A percentile compares a stretch with the other conserved stretches of the same genome.
Conservation (phyloP, 352 stramenopile genomes). For the Phytophthora capsici region DNA sequence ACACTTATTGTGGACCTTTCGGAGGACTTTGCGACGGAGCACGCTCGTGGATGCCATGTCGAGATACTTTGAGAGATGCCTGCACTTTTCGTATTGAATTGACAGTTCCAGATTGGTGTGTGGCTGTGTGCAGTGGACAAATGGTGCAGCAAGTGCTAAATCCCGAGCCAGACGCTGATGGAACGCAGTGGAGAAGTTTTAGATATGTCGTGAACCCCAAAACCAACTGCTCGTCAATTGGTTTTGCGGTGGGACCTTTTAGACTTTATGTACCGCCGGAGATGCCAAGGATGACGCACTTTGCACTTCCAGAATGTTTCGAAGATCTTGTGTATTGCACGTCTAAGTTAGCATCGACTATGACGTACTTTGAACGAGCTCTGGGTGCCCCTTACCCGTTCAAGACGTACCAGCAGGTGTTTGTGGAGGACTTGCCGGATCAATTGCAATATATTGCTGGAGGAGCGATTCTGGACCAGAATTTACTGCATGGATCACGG, state of each 20-base stretch:
- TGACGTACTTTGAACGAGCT: conserved; percentile 81
- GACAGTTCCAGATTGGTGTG: conserved; percentile 82
- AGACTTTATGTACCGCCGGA: conserved; percentile 73
- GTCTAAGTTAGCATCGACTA: conserved; percentile 70
- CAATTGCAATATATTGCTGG: conserved; percentile 75
- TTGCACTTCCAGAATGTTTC: conserved; percentile 78
- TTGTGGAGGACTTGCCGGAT: conserved; percentile 84
- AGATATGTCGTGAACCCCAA: conserved; percentile 83
- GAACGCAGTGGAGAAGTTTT: conserved; percentile 67
- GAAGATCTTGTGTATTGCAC: conserved; percentile 82
- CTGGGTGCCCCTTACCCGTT: conserved; percentile 81
- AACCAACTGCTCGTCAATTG: conserved; percentile 82
- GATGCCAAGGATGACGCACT: conserved; percentile 87
- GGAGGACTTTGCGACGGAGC: conserved; percentile 83
- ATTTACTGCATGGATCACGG: conserved; percentile 69
- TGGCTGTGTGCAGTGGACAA: conserved; percentile 83
- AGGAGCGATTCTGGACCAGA: conserved; percentile 78
- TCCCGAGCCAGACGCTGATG: conserved; percentile 47
- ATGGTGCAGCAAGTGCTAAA: conserved; percentile 86
- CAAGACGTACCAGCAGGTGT: conserved; percentile 89
- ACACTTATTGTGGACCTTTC: conserved; percentile 86
- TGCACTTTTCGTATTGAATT: conserved; percentile 81
- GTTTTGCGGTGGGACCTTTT: conserved; percentile 85
- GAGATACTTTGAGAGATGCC: conserved; percentile 74
- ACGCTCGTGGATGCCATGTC: conserved; percentile 86